These are phyloP conservation scores for Golovinomyces cichoracearum DNA, from an alignment of 2,329 filamentous ascomycete genomes.

Conservation along the genomic window DNA sequence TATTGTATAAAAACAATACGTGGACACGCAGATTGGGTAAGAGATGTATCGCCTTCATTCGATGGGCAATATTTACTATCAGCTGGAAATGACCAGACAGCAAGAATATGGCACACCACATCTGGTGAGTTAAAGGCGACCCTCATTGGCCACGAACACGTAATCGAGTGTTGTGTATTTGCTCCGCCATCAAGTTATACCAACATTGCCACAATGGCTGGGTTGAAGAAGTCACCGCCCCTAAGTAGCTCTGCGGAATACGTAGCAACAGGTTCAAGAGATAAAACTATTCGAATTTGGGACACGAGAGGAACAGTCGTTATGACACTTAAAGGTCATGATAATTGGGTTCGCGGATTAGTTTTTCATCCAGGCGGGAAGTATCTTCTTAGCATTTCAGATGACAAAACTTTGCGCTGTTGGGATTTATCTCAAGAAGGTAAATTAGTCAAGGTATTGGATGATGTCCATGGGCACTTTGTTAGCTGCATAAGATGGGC, in stretches of 20 bases:
- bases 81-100: conserved; percentile 57
- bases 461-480: conserved; percentile 59
- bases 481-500: conserved; percentile 74
- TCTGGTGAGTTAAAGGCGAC: conserved; percentile 49
- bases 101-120: conserved; percentile 62
- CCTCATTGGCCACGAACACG: conserved; percentile 65
- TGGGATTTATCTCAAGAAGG: conserved; percentile 85
- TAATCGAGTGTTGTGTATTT: conserved; percentile 63
- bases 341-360: conserved; percentile 75
- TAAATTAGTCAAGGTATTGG: conserved; percentile 61
- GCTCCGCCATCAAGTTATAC: conserved; percentile 56
- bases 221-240: conserved; percentile 57
- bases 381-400: conserved; percentile 60
- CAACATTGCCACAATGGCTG: conserved; percentile 52
- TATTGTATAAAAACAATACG: conserved; percentile 78
- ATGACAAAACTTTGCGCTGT: conserved; percentile 79
- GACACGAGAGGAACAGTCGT: conserved; percentile 62
- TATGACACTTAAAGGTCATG: conserved; percentile 64
- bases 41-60: conserved; percentile 55
- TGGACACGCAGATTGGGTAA: conserved; percentile 76
- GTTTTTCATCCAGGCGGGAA: conserved; percentile 82
- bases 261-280: conserved; percentile 65
- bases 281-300: conserved; percentile 81
- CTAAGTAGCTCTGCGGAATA: conserved; percentile 57
- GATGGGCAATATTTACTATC: conserved; percentile 69